Percentiles rank a stretch among this genome's conserved stretches.
Evolutionary conservation across 805 yeast species (phyloP).

Genomic region (Blastobotrys chiropterorum): DNA sequence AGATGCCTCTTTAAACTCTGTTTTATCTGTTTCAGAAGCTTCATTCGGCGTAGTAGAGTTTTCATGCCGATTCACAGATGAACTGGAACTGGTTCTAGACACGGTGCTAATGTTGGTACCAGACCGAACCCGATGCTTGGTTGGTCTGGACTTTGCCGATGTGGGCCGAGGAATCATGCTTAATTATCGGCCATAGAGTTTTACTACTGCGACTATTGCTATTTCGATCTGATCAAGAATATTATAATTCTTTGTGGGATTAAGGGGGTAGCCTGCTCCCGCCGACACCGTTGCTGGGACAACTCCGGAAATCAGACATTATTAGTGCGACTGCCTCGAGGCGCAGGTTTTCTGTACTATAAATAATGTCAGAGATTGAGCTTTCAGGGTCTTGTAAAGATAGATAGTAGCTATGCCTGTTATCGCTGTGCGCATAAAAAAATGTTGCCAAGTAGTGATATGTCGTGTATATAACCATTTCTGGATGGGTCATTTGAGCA

Average conservation of each 20-base stretch:
- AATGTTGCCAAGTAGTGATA: too few relatives aligned
- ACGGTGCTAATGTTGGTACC: neutral
- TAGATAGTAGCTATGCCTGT: too few relatives aligned
- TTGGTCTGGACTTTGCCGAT: neutral
- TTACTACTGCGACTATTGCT: neutral
- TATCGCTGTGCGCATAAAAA: too few relatives aligned
- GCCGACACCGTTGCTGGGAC: neutral
- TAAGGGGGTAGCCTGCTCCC: neutral
- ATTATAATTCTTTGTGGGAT: neutral
- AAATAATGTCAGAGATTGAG: too few relatives aligned
- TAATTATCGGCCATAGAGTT: neutral
- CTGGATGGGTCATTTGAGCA: too few relatives aligned
- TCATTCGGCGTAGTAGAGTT: neutral
- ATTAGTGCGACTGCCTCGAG: too few relatives aligned
- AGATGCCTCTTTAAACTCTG: neutral
- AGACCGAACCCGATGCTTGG: neutral
- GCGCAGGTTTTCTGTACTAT: too few relatives aligned
- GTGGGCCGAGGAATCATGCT: conserved; percentile 1
- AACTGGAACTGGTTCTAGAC: neutral
- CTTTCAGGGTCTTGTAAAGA: too few relatives aligned
- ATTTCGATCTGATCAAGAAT: neutral
- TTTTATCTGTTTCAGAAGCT: neutral
- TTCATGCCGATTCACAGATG: neutral
- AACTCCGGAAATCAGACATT: neutral
- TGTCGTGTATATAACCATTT: too few relatives aligned